Evolutionary conservation across 768 basidiomycete genomes (phyloP).

Genomic region (Saitozyma podzolica): DNA sequence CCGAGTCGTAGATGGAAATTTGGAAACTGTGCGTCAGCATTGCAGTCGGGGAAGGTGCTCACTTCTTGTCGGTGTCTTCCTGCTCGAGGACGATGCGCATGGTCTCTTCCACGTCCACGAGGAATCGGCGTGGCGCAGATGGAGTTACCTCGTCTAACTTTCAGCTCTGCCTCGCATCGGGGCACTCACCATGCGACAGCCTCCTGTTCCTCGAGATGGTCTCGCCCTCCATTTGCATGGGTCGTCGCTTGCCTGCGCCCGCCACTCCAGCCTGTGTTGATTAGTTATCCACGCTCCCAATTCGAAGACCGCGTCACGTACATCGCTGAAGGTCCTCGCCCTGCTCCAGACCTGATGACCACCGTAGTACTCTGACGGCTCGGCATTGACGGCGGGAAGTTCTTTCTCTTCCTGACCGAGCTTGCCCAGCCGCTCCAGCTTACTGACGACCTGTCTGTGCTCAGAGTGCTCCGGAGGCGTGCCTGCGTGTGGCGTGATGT

Average conservation of each 20-base stretch:
- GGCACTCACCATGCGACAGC: constrained; percentile 69
- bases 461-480: constrained; percentile 4
- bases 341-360: constrained; percentile 75
- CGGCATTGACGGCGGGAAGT: constrained; percentile 59
- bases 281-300: neutral
- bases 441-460: constrained; percentile 5
- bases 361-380: constrained; percentile 80
- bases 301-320: constrained; percentile 52
- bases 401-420: constrained; percentile 25
- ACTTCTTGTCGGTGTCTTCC: constrained; percentile 93
- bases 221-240: constrained; percentile 75
- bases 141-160: constrained; percentile 70
- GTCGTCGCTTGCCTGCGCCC: constrained; percentile 69
- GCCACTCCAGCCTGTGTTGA: constrained; percentile 66
- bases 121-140: constrained; percentile 76
- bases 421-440: constrained; percentile 20
- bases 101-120: constrained; percentile 97
- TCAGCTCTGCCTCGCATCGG: constrained; percentile 5
- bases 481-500: constrained; percentile 6
- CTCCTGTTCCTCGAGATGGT: constrained; percentile 70
- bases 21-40: constrained; percentile 41
- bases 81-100: constrained; percentile 94
- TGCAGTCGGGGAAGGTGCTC: constrained; percentile 8
- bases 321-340: constrained; percentile 83
- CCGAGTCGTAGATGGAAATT: constrained; percentile 93